phyloP scores from a whole-genome alignment of 768 basidiomycete species.

The Boletus vermiculosoides region DNA sequence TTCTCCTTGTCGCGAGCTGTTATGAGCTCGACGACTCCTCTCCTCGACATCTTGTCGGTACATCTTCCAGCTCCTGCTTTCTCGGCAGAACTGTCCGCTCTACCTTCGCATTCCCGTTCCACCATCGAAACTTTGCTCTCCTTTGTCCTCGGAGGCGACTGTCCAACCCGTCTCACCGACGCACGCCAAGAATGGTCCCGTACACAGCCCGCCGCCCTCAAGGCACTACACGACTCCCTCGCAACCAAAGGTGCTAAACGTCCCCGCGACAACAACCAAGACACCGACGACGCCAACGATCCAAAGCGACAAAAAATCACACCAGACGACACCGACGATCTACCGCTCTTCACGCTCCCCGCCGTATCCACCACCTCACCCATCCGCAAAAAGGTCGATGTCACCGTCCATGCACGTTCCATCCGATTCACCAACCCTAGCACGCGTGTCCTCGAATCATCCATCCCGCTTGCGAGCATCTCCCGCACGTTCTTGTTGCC shows the following conservation, averaged over 20 bases:
- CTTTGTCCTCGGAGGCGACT: conserved; percentile 32
- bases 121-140: conserved; percentile 27
- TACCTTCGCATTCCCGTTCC: conserved; percentile 1
- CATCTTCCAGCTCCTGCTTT: conserved; percentile 22
- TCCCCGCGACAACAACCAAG: conserved; percentile 17
- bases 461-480: conserved; percentile 48
- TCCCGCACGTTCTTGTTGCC: conserved; percentile 69
- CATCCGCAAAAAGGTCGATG: conserved; percentile 72
- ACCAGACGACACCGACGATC: conserved; percentile 33
- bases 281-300: conserved; percentile 4
- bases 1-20: no score
- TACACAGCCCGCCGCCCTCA: conserved; percentile 23
- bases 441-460: conserved; percentile 48
- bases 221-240: conserved; percentile 18
- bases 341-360: conserved; percentile 57
- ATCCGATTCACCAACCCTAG: conserved; percentile 53
- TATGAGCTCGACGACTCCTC: conserved; percentile 21
- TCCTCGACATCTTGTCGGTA: conserved; percentile 20
- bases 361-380: conserved; percentile 70
- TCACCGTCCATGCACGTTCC: conserved; percentile 51
- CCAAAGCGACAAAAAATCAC: conserved; percentile 23
- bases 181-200: conserved; percentile 24
- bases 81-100: conserved; percentile 1
- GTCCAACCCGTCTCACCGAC: conserved; percentile 17
- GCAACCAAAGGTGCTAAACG: conserved; percentile 22